A percentile compares a stretch with the other conserved stretches of the same genome.
Evolutionary conservation across 2,329 filamentous ascomycete genomes (phyloP).

Genomic region (Hymenoscyphus occultus): DNA sequence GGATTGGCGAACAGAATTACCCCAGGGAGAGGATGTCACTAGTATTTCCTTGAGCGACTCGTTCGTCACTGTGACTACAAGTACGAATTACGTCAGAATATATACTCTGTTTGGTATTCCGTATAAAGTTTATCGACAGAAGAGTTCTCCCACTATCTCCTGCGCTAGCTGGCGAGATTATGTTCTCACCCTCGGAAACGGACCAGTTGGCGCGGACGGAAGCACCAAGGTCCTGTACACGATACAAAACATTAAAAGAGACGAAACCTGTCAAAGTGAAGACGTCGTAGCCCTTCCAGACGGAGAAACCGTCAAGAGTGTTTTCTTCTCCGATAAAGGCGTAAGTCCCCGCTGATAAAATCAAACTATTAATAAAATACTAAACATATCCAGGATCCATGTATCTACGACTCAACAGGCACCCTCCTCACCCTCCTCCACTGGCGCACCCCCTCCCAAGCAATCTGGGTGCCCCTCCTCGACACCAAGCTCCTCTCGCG

Average conservation of each 20-base stretch:
- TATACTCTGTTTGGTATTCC: conserved; percentile 93
- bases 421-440: conserved; percentile 84
- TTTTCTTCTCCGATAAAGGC: conserved; percentile 92
- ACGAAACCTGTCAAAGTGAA: conserved; percentile 92
- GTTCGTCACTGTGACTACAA: conserved; percentile 86
- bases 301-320: conserved; percentile 68
- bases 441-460: conserved; percentile 83
- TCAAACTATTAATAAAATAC: too few relatives aligned
- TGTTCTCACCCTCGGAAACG: conserved; percentile 93
- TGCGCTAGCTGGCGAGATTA: conserved; percentile 96
- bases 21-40: conserved; percentile 78
- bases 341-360: too few relatives aligned
- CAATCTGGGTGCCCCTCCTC: conserved; percentile 86
- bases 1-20: conserved; percentile 89
- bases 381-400: conserved; percentile 65
- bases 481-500: conserved; percentile 84
- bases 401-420: conserved; percentile 91
- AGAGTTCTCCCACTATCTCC: conserved; percentile 84
- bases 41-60: conserved; percentile 90
- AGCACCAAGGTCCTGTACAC: conserved; percentile 78
- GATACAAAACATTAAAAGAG: conserved; percentile 89
- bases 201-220: conserved; percentile 76
- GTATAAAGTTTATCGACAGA: conserved; percentile 84
- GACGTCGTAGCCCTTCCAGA: conserved; percentile 83
- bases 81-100: conserved; percentile 81